Percentiles rank a stretch among this genome's conserved stretches.
Conservation (phyloP, 495 filamentous ascomycete genomes). For the Trichoderma orchidacearum region DNA sequence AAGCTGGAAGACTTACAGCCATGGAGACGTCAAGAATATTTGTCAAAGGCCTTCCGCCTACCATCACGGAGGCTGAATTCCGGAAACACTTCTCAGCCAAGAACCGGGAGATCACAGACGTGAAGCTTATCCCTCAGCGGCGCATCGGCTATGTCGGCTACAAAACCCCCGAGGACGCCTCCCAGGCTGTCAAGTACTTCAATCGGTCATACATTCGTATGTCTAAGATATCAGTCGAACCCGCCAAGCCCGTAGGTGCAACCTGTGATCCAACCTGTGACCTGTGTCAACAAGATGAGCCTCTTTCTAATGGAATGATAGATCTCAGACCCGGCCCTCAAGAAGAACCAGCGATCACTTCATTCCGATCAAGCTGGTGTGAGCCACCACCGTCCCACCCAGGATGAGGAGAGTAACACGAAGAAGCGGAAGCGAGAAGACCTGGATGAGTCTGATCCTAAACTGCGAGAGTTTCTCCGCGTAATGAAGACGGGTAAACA, state of each 20-base stretch:
- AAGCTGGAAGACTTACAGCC: background rate
- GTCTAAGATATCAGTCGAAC: conserved; percentile 88
- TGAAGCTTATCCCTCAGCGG: conserved; percentile 74
- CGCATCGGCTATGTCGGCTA: conserved; percentile 95
- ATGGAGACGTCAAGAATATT: conserved; percentile 80
- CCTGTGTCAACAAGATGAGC: background rate
- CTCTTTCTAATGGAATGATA: conserved; percentile 4
- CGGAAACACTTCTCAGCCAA: conserved; percentile 69
- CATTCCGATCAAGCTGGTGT: conserved; percentile 12
- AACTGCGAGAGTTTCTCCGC: conserved; percentile 76
- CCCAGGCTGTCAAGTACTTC: conserved; percentile 80
- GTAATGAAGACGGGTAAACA: conserved; percentile 63
- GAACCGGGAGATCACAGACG: conserved; percentile 68
- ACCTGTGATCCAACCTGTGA: background rate
- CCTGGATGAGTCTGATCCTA: conserved; percentile 44
- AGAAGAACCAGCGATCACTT: conserved; percentile 6
- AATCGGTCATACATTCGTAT: conserved; percentile 89
- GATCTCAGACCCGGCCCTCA: conserved; percentile 19
- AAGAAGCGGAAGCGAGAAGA: conserved; percentile 41
- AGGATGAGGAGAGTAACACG: background rate
- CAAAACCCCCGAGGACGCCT: conserved; percentile 66
- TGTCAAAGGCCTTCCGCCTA: conserved; percentile 71
- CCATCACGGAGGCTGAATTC: conserved; percentile 62
- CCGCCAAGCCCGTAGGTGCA: conserved; percentile 65
- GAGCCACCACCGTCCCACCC: background rate